Base-by-base conservation (phyloP, 805 yeast genomes). In the Helenozyma baotianmanensis region DNA sequence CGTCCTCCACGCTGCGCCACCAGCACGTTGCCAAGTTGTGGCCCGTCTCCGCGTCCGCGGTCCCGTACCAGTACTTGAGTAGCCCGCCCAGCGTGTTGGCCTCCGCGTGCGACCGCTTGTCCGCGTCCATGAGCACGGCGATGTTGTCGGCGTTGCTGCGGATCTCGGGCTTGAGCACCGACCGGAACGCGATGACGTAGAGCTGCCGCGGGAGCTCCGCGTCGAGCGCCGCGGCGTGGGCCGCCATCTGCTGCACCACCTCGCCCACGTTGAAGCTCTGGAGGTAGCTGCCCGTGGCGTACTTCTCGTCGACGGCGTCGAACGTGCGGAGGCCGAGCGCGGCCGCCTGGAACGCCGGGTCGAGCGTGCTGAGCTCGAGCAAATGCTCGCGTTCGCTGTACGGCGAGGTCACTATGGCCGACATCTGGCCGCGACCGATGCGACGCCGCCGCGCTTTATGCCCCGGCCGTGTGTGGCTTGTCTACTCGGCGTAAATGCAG, bases 11-110 rank as follows among this genome's bases (percentile, higher is more conserved):
- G 29, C 39, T 36, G 14, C 46, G 40, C 69, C 69, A 63, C 54
- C 63, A 51, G 36, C 69, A 63, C 3, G 69, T 63, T 2, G 69
- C 69, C 26, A 63, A 43, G 36, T 63, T 63, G 33, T 53, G 48
- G 1, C 61, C 68, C 7, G 38, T 32, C 10, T 27, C 42, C 16
- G 48, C 50, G 35, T 62, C 56, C 2, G 69, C 68, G 5, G 50
- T 42, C 0, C 69, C 69, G 38, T 49, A 62, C 65, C 67, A 62
- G 43, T 63, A 62, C 37, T 62, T 62, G 32, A 62, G 42, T 6
- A 62, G 47, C 0, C 68, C 68, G 1, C 68, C 68, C 6, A 60
- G 49, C 9, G 19, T 30, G 40, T 52, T 62, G 12, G 68, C 68
- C 34, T 62, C 68, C 12, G 30, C 33, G 33, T 62, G 68, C 3